These are phyloP conservation scores for Dysphania ambrosioides DNA, from an alignment of 148 eudicot genomes.

Conservation along the genomic window DNA sequence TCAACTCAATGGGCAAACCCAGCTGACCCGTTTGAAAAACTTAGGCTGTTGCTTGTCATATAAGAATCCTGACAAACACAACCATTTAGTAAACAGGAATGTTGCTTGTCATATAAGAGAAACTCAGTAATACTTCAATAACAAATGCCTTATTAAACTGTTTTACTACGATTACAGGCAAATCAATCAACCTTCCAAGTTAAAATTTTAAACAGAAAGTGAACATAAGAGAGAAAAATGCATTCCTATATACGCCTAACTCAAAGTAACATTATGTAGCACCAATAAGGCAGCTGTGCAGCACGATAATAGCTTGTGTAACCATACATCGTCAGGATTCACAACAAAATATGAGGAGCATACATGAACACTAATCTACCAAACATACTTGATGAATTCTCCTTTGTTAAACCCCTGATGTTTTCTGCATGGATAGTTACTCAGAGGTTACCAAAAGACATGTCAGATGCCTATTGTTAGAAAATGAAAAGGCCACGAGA, in stretches of 20 bases:
- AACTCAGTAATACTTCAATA: neutral
- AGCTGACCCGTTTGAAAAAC: too few species aligned
- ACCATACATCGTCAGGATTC: neutral
- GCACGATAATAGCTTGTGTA: neutral
- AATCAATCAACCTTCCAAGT: neutral
- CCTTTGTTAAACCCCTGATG: neutral
- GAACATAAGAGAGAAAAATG: neutral
- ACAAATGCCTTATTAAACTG: neutral
- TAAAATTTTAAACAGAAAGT: neutral
- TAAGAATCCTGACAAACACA: neutral
- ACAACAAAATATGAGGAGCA: neutral
- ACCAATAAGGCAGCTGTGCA: neutral
- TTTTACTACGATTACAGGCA: neutral
- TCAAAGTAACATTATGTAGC: neutral
- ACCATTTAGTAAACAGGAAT: neutral
- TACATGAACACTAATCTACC: neutral
- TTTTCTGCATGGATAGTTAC: constrained; percentile 2
- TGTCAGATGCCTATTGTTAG: constrained; percentile 1
- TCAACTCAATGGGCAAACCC: too few species aligned
- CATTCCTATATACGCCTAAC: neutral
- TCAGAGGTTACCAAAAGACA: neutral
- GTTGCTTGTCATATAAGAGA: neutral
- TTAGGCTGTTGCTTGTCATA: too few species aligned
- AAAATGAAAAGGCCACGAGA: neutral
- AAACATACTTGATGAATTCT: neutral